Base-by-base conservation (phyloP, 192 early-diverging fungal genomes). In the Umbelopsis sp. region DNA sequence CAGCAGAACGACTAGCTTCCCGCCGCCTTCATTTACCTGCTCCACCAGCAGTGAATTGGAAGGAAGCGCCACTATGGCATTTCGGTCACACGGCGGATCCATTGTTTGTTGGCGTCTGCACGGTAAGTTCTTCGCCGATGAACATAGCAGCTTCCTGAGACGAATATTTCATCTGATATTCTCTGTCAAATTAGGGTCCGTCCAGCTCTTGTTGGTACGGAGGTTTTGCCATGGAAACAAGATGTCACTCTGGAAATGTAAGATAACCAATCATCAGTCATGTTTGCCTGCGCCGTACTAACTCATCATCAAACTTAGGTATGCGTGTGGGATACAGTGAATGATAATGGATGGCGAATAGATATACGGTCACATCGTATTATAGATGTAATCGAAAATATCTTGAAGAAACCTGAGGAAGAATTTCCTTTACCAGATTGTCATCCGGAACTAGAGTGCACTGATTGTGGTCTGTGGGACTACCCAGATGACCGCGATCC, bases 71-170 rank as follows among this genome's bases (percentile, higher is more conserved):
- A 12, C 80, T 96, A 25, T 98, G 89, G 74, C 97, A 98, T 78
- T 83, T 96, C 73, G 96, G 95, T 4, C 93, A 98, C 72, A 91
- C 88, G 1, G 91, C 89, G 0, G 97, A 98, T 78, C 97, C 97
- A 3, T 89, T 98, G 13, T 98, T 89, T 78, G 81, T 94, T 49
- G 97, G 97, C 52, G 83, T 87, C 21, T 98, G 97, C 72, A 85
- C 66, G 13, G 78, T 77, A 77, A 45, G 51, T 70, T 18, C 25
- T n/a, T 25, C 49, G 25, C 66, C 66, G 71, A 23, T 71, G 65
- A 44, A 25, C 71, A 8, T 76, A 74, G 45, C 79, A 76, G 33
- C 64, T 71, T 27, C 71, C 64, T 7, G 72, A 30, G 74, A 25
- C 78, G 65, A 45, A 76, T 76, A 11, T 53, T 81, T 23, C 72